Conservation (phyloP, 768 basidiomycete species). For the Suillus hirtellus region DNA sequence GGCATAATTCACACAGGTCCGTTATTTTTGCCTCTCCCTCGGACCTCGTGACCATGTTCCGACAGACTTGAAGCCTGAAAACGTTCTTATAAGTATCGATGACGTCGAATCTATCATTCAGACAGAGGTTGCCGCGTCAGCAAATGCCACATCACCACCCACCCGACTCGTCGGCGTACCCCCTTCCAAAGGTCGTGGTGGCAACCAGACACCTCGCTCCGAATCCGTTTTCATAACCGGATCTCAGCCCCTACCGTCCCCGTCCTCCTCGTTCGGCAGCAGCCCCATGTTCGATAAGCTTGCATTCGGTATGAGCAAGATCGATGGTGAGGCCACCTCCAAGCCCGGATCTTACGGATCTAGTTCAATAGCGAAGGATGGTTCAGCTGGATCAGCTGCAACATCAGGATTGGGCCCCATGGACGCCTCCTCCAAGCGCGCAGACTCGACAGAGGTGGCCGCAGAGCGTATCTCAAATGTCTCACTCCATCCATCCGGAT, state of each 20-base stretch:
- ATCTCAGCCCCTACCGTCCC: slow-evolving; percentile 90
- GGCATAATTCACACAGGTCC: slow-evolving; percentile 93
- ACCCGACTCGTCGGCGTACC: slow-evolving; percentile 90
- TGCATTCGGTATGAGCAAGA: slow-evolving; percentile 92
- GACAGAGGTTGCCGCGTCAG: slow-evolving; percentile 63
- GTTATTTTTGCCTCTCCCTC: slow-evolving; percentile 20
- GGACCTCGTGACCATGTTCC: slow-evolving; percentile 14
- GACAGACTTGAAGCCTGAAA: slow-evolving; percentile 93
- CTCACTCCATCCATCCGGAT: slow-evolving; percentile 38
- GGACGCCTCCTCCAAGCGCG: slow-evolving; percentile 26
- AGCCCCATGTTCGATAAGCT: slow-evolving; percentile 83
- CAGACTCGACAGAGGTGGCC: slow-evolving; percentile 43
- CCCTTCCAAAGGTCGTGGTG: slow-evolving; percentile 88
- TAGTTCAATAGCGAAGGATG: slow-evolving; percentile 24
- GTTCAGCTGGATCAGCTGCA: slow-evolving; percentile 20
- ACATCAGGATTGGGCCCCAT: slow-evolving; percentile 10
- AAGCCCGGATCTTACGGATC: slow-evolving; percentile 36
- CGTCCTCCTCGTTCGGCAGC: slow-evolving; percentile 67
- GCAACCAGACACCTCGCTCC: slow-evolving; percentile 90
- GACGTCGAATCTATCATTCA: slow-evolving; percentile 93
- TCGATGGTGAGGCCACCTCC: slow-evolving; percentile 51
- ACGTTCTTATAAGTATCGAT: slow-evolving; percentile 95
- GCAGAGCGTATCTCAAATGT: slow-evolving; percentile 55
- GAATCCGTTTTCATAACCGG: slow-evolving; percentile 87
- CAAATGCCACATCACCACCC: slow-evolving; percentile 33